Evolutionary conservation across 1,139 yeast species (phyloP).

Genomic region (Hansenula sp.): DNA sequence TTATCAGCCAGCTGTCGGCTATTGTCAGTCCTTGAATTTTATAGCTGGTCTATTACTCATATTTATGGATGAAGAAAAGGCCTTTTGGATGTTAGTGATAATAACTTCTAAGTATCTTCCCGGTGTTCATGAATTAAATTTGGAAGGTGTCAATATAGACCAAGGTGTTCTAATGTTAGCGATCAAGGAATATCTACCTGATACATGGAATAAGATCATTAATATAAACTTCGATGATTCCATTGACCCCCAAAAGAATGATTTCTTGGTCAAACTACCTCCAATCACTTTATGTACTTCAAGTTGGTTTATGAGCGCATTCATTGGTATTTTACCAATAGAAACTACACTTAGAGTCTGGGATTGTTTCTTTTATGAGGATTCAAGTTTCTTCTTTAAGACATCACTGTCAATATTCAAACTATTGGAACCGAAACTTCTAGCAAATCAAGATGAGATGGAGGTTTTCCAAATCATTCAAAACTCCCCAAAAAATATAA

Average conservation of each 20-base stretch:
- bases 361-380: slow-evolving; percentile 95
- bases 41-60: slow-evolving; percentile 80
- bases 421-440: slow-evolving; percentile 62
- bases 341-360: slow-evolving; percentile 86
- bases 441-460: slow-evolving; percentile 62
- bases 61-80: slow-evolving; percentile 82
- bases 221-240: slow-evolving; percentile 25
- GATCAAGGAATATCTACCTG: slow-evolving; percentile 78
- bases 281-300: slow-evolving; percentile 92
- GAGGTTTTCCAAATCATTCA: slow-evolving; percentile 88
- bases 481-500: slow-evolving; percentile 66
- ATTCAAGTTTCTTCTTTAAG: slow-evolving; percentile 80
- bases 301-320: slow-evolving; percentile 96
- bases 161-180: slow-evolving; percentile 93
- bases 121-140: slow-evolving; percentile 82
- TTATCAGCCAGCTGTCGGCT: slow-evolving; percentile 87
- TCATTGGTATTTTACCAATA: slow-evolving; percentile 82
- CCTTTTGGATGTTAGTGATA: slow-evolving; percentile 95
- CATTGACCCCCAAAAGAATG: slow-evolving; percentile 28
- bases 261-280: slow-evolving; percentile 72
- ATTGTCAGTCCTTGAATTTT: slow-evolving; percentile 92
- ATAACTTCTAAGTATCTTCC: slow-evolving; percentile 84
- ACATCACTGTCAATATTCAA: slow-evolving; percentile 81
- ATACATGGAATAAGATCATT: slow-evolving; percentile 61
- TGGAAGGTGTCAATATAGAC: slow-evolving; percentile 93